These are phyloP conservation scores for Schizosaccharomyces cryophilus DNA, from an alignment of 805 yeast genomes.

Conservation along the genomic window DNA sequence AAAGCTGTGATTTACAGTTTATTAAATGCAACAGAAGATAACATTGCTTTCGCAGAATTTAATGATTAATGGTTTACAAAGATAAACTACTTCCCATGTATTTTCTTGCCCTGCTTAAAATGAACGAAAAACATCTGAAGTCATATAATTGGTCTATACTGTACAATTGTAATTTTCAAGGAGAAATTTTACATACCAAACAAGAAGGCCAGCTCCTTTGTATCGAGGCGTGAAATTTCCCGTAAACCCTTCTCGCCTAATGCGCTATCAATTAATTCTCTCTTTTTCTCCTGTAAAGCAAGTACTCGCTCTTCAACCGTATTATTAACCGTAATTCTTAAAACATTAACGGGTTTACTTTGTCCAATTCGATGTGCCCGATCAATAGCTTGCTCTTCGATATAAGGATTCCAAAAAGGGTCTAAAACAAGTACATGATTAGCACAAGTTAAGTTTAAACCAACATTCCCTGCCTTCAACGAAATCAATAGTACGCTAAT, in stretches of 20 bases:
- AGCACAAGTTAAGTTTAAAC: conserved; percentile 82
- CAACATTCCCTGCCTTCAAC: conserved; percentile 84
- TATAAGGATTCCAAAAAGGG: conserved; percentile 96
- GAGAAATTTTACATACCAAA: not conserved
- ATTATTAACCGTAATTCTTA: conserved; percentile 38
- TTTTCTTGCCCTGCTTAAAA: too few species aligned
- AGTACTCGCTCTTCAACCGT: conserved; percentile 83
- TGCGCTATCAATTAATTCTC: conserved; percentile 57
- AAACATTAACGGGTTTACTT: conserved; percentile 46
- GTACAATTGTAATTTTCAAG: not conserved
- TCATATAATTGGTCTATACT: too few species aligned
- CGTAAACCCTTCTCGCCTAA: conserved; percentile 51
- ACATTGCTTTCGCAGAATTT: not conserved
- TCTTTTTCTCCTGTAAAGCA: conserved; percentile 54
- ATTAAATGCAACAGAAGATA: not conserved
- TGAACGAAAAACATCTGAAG: too few species aligned
- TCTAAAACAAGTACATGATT: conserved; percentile 77
- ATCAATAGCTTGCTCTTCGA: conserved; percentile 92
- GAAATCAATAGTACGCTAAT: conserved; percentile 45
- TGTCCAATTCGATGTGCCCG: conserved; percentile 92
- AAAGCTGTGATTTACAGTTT: not conserved
- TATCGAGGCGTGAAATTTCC: not conserved
- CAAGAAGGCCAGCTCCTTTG: conserved; percentile 1
- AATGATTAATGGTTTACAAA: not conserved
- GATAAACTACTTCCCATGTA: not conserved